These are phyloP conservation scores for Phaseolus lunatus DNA, from an alignment of 306 rosid species.

Conservation along the genomic window DNA sequence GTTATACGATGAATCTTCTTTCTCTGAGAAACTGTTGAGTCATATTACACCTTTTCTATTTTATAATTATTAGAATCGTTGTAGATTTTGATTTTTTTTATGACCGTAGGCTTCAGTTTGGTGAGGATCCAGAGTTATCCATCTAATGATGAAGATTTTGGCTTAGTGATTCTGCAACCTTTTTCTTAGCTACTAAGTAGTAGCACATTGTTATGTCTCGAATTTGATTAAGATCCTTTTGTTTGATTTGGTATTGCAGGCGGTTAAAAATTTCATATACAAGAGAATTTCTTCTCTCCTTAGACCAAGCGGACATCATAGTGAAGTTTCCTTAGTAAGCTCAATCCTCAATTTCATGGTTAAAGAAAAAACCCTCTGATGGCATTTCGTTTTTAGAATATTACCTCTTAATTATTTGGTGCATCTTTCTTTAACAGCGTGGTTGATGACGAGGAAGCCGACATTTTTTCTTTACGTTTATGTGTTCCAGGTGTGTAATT, in stretches of 20 bases:
- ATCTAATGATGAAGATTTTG: not conserved
- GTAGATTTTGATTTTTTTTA: not conserved
- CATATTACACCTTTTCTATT: too few relatives aligned
- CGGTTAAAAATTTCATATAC: conserved; percentile 51
- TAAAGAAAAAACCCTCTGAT: not conserved
- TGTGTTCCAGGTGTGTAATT: conserved; percentile 48
- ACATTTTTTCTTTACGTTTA: conserved; percentile 34
- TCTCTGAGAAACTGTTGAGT: conserved; percentile 19
- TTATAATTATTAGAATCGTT: too few relatives aligned
- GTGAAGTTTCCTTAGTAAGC: conserved; percentile 39
- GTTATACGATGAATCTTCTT: not conserved
- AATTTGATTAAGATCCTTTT: conserved; percentile 19
- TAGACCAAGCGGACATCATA: conserved; percentile 27
- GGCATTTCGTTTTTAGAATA: conserved; percentile 14
- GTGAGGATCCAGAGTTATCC: not conserved
- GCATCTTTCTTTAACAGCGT: conserved; percentile 45
- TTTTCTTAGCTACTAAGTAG: not conserved
- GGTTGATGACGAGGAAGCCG: conserved; percentile 34
- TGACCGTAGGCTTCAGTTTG: not conserved
- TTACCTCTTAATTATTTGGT: conserved; percentile 32
- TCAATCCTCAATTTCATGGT: conserved; percentile 47
- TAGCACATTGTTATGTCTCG: conserved; percentile 3
- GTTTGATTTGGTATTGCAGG: conserved; percentile 46
- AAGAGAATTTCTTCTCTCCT: conserved; percentile 56
- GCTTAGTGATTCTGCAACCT: not conserved